Evolutionary conservation across 2,329 filamentous ascomycete genomes (phyloP).

Genomic region (Botrytis hyacinthi): DNA sequence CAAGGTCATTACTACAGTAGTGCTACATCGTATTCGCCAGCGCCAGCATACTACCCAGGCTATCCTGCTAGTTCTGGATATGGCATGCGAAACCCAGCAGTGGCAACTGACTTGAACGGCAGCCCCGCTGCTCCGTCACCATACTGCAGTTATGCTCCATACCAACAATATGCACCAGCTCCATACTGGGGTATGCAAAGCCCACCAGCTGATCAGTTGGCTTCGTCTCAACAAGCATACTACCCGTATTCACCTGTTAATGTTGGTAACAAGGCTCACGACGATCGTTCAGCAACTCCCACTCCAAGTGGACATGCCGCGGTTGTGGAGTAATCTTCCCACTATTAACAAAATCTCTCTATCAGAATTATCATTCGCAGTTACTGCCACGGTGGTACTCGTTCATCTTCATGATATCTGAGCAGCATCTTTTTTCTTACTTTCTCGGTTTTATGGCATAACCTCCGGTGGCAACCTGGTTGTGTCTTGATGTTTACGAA

Average conservation of each 20-base stretch:
- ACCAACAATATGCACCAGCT: constrained; percentile 25
- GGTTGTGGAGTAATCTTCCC: constrained; percentile 23
- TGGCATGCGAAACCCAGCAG: constrained; percentile 18
- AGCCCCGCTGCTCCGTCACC: constrained; percentile 25
- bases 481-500: constrained; percentile 12
- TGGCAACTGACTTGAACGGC: constrained; percentile 17
- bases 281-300: constrained; percentile 33
- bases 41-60: constrained; percentile 27
- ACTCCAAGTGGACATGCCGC: constrained; percentile 29
- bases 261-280: constrained; percentile 21
- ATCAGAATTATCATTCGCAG: neutral
- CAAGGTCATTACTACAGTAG: constrained; percentile 28
- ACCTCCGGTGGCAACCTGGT: constrained; percentile 1
- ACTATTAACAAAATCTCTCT: constrained; percentile 23
- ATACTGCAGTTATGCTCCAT: constrained; percentile 25
- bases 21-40: constrained; percentile 22
- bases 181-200: constrained; percentile 23
- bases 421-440: neutral
- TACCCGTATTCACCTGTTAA: constrained; percentile 22
- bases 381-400: constrained; percentile 2
- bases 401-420: constrained; percentile 3
- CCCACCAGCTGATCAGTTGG: constrained; percentile 20
- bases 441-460: neutral
- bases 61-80: constrained; percentile 25
- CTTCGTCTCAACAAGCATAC: constrained; percentile 12